Percentiles rank a stretch among this genome's conserved stretches.
These are phyloP conservation scores for Botrytis cinerea DNA, from an alignment of 2,329 filamentous ascomycete genomes.

Conservation along the genomic window DNA sequence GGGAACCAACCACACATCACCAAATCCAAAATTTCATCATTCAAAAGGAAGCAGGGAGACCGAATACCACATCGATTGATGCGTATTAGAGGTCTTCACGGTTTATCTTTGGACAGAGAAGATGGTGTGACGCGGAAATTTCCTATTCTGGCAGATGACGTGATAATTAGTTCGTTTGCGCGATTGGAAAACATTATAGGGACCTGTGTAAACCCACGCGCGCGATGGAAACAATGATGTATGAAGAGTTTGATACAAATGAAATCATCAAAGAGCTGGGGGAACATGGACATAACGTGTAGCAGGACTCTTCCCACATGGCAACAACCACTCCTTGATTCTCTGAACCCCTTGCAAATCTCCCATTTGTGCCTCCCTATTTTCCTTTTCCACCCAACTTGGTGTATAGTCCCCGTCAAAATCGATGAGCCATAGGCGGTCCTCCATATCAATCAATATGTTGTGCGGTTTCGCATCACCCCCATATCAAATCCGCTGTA, in stretches of 20 bases:
- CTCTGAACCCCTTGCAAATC: too few species aligned
- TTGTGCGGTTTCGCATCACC: too few species aligned
- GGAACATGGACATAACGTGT: too few species aligned
- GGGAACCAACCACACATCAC: constrained; percentile 14
- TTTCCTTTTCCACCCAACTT: too few species aligned
- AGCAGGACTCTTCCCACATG: too few species aligned
- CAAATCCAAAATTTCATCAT: background rate
- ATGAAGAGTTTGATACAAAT: background rate
- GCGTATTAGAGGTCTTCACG: background rate
- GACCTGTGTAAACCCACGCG: background rate
- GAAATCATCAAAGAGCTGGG: too few species aligned
- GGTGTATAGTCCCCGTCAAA: too few species aligned
- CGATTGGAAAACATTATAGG: background rate
- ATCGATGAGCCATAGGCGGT: too few species aligned
- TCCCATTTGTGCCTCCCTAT: too few species aligned
- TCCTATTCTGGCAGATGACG: constrained; percentile 32
- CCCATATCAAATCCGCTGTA: too few species aligned
- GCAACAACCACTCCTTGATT: too few species aligned
- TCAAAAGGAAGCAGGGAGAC: background rate
- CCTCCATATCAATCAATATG: too few species aligned
- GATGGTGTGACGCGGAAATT: constrained; percentile 27
- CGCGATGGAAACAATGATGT: background rate
- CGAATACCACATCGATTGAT: background rate
- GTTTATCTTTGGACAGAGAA: constrained; percentile 7
- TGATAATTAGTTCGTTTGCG: constrained; percentile 27